These are phyloP conservation scores for Chaetomium fimeti DNA, from an alignment of 495 filamentous ascomycete genomes.

Conservation along the genomic window DNA sequence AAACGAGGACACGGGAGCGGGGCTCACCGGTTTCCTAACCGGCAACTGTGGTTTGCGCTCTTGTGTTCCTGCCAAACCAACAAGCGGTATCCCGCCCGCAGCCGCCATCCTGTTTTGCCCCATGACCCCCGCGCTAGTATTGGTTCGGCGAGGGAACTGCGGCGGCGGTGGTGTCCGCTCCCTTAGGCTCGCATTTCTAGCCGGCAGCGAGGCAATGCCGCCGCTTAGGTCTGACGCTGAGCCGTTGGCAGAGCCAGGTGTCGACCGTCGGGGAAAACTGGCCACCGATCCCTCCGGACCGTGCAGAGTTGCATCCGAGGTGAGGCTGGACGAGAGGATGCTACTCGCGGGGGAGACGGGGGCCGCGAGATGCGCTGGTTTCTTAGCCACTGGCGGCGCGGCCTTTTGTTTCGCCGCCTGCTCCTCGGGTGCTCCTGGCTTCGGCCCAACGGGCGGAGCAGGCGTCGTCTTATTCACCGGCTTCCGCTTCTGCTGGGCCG, in stretches of 20 bases:
- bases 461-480: conserved; percentile 30
- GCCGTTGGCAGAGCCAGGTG: conserved; percentile 12
- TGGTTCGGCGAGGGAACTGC: conserved; percentile 20
- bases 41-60: conserved; percentile 25
- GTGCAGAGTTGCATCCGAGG: conserved; percentile 5
- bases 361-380: conserved; percentile 51
- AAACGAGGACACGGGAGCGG: conserved; percentile 20
- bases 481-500: conserved; percentile 23
- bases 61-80: conserved; percentile 20
- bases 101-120: conserved; percentile 14
- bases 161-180: conserved; percentile 10
- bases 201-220: conserved; percentile 6
- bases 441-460: conserved; percentile 33
- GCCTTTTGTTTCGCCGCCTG: conserved; percentile 42
- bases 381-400: conserved; percentile 54
- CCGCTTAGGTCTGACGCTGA: conserved; percentile 3
- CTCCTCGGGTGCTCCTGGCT: conserved; percentile 36
- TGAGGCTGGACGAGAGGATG: conserved; percentile 19
- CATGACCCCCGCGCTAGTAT: conserved; percentile 22
- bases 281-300: conserved; percentile 6
- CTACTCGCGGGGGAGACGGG: conserved; percentile 40
- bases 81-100: conserved; percentile 30
- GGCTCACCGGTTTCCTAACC: conserved; percentile 24
- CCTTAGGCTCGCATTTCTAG: conserved; percentile 12
- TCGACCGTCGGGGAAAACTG: conserved; percentile 17